Evolutionary conservation across 2,329 filamentous ascomycete species (phyloP).

Genomic region (Madurella fahalii): DNA sequence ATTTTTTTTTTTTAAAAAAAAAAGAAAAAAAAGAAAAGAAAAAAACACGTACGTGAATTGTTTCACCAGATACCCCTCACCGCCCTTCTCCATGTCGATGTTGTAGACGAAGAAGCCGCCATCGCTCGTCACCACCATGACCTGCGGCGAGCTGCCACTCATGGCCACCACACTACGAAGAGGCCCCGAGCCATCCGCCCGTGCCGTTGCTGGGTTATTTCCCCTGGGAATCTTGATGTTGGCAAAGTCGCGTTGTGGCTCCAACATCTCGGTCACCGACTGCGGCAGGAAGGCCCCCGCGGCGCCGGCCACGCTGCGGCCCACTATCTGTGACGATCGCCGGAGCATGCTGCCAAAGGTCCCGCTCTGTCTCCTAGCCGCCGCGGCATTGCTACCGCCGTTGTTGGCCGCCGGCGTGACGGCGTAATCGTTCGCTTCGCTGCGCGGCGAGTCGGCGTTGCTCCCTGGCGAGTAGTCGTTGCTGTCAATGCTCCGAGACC

Average conservation of each 20-base stretch:
- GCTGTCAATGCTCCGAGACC: conserved; percentile 52
- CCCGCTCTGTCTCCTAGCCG: conserved; percentile 56
- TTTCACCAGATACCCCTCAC: conserved; percentile 85
- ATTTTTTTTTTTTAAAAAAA: too few relatives aligned
- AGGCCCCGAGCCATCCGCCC: conserved; percentile 39
- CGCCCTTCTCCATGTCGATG: conserved; percentile 90
- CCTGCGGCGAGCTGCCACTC: conserved; percentile 88
- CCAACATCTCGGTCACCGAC: conserved; percentile 97
- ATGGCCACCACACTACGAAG: conserved; percentile 93
- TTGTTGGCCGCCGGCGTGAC: conserved; percentile 21
- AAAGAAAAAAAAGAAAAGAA: neutral
- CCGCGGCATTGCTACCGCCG: conserved; percentile 27
- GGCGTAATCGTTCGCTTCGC: conserved; percentile 42
- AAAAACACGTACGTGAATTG: conserved; percentile 75
- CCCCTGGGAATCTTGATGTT: conserved; percentile 85
- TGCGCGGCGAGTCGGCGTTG: conserved; percentile 38
- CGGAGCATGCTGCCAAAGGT: conserved; percentile 87
- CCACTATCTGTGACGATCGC: conserved; percentile 92
- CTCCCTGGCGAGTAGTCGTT: conserved; percentile 49
- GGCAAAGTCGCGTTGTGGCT: conserved; percentile 89
- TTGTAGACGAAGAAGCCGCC: conserved; percentile 93
- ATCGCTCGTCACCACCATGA: conserved; percentile 97
- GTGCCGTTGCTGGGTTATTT: conserved; percentile 30
- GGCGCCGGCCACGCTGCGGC: conserved; percentile 80
- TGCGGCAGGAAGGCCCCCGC: conserved; percentile 89